phyloP scores from a whole-genome alignment of 116 monocot genomes.

The Papilionanthe hybrid region DNA sequence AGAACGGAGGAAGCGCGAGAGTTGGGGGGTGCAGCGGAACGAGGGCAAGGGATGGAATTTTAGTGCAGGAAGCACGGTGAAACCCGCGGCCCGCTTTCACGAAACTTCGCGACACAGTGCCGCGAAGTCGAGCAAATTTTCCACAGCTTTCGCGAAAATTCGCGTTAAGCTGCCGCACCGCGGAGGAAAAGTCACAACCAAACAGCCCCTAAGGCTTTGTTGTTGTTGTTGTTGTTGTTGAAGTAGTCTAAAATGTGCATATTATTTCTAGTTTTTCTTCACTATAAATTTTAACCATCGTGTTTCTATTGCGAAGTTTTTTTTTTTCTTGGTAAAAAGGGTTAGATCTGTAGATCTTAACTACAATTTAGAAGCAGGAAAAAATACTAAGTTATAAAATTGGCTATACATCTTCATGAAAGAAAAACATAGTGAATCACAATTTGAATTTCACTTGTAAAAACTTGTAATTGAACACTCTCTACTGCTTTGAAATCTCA shows the following conservation, averaged over 20 bases:
- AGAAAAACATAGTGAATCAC: neutral
- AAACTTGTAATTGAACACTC: neutral
- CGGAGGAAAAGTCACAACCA: too few relatives aligned
- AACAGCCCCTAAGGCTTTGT: too few relatives aligned
- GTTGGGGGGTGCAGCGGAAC: too few relatives aligned
- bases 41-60: too few relatives aligned
- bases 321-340: neutral
- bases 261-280: neutral
- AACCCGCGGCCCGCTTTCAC: too few relatives aligned
- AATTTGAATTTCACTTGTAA: neutral
- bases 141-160: too few relatives aligned
- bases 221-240: too few relatives aligned
- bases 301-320: neutral
- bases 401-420: neutral
- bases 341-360: neutral
- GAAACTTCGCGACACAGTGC: too few relatives aligned
- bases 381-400: neutral
- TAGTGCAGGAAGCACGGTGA: too few relatives aligned
- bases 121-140: too few relatives aligned
- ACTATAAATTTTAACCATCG: neutral
- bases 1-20: too few relatives aligned
- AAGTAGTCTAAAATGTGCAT: neutral
- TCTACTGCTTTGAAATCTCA: slow-evolving; percentile 1
- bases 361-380: neutral
- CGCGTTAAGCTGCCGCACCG: too few relatives aligned